Conservation (phyloP, 1,284 basidiomycete species). For the Ceratobasidium theobromae region DNA sequence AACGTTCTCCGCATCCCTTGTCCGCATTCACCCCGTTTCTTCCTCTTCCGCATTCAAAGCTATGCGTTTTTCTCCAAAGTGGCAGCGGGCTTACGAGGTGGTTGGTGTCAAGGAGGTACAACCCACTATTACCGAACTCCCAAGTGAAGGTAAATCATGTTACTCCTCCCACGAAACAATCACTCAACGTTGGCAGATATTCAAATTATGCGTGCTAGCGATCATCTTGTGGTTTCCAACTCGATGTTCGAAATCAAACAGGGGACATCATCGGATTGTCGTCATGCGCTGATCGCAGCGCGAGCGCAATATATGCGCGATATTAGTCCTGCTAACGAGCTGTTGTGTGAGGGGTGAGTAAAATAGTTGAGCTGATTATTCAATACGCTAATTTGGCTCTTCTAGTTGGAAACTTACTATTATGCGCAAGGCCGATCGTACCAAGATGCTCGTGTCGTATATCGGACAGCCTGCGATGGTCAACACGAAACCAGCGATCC, state of each 20-base stretch:
- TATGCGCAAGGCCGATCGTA: conserved; percentile 22
- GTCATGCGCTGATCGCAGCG: conserved; percentile 24
- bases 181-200: conserved; percentile 5
- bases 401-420: conserved; percentile 24
- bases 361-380: not conserved
- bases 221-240: conserved; percentile 21
- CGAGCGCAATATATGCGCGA: conserved; percentile 31
- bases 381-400: not conserved
- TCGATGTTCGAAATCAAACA: conserved; percentile 22
- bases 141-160: conserved; percentile 3
- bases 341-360: conserved; percentile 27
- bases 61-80: conserved; percentile 28
- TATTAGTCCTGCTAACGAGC: conserved; percentile 23
- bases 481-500: not conserved
- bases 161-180: not conserved
- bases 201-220: conserved; percentile 24
- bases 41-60: not conserved
- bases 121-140: conserved; percentile 3
- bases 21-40: not conserved
- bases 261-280: conserved; percentile 2
- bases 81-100: conserved; percentile 16
- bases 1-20: not conserved
- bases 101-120: conserved; percentile 23
- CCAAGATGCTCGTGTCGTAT: conserved; percentile 19
- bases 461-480: conserved; percentile 23